Conservation (phyloP, 2,329 filamentous ascomycete genomes). For the Exophiala viscosa region DNA sequence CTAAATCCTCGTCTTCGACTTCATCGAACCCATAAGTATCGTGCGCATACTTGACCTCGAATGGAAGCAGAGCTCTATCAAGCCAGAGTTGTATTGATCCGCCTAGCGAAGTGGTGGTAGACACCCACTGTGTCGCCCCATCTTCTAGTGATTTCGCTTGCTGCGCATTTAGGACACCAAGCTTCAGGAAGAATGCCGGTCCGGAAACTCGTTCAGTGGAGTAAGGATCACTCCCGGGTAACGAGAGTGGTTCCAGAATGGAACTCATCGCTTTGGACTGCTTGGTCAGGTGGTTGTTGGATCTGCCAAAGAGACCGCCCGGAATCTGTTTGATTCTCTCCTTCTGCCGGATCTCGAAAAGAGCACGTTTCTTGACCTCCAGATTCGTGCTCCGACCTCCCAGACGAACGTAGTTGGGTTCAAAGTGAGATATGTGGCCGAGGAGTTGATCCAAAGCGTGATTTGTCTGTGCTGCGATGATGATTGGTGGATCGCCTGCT, state of each 20-base stretch:
- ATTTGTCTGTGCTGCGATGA: constrained; percentile 84
- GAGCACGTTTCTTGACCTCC: constrained; percentile 61
- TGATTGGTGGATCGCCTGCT: constrained; percentile 60
- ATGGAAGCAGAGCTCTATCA: constrained; percentile 48
- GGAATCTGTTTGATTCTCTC: constrained; percentile 34
- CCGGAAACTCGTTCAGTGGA: constrained; percentile 39
- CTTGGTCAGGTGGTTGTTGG: constrained; percentile 42
- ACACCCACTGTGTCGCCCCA: constrained; percentile 46
- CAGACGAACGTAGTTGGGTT: constrained; percentile 60
- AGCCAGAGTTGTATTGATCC: constrained; percentile 56
- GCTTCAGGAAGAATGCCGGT: constrained; percentile 45
- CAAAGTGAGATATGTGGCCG: constrained; percentile 58
- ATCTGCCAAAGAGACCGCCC: constrained; percentile 40
- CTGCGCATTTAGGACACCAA: constrained; percentile 57
- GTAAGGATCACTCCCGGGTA: constrained; percentile 42
- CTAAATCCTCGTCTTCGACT: constrained; percentile 57
- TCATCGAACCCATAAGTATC: constrained; percentile 53
- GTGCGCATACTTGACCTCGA: constrained; percentile 42
- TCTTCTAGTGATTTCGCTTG: constrained; percentile 61
- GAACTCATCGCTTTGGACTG: constrained; percentile 41
- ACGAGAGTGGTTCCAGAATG: constrained; percentile 43
- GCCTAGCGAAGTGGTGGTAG: constrained; percentile 31
- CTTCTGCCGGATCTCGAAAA: constrained; percentile 58
- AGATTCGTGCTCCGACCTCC: constrained; percentile 67
- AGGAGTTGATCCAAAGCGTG: constrained; percentile 84